Evolutionary conservation across 2,329 filamentous ascomycete species (phyloP).

Genomic region (Capronia coronata): DNA sequence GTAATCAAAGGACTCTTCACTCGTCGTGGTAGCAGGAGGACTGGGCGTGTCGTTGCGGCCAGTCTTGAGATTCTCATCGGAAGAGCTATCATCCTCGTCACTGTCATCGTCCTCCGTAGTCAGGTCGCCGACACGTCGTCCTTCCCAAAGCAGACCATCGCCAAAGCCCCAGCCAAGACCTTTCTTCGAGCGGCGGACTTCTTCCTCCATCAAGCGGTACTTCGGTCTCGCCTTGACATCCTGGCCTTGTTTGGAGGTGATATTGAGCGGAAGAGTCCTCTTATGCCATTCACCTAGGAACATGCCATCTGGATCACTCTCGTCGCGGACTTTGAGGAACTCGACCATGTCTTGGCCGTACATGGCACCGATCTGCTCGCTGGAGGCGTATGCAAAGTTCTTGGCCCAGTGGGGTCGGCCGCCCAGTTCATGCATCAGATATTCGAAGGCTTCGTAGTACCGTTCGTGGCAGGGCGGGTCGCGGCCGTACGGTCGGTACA

Average conservation of each 20-base stretch:
- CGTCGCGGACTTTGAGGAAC: conserved; percentile 63
- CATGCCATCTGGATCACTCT: conserved; percentile 73
- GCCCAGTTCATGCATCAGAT: conserved; percentile 77
- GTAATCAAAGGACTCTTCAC: conserved; percentile 45
- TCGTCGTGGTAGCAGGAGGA: conserved; percentile 37
- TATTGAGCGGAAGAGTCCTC: conserved; percentile 50
- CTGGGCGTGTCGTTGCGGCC: conserved; percentile 29
- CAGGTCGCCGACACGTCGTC: not conserved
- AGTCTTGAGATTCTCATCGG: not conserved
- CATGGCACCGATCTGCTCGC: conserved; percentile 56
- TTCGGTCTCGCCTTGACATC: conserved; percentile 7
- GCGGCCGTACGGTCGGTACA: conserved; percentile 72
- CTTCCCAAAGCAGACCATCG: conserved; percentile 27
- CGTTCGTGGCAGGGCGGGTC: conserved; percentile 69
- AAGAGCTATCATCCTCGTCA: not conserved
- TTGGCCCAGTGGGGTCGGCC: conserved; percentile 88
- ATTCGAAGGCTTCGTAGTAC: conserved; percentile 88
- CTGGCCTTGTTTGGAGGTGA: conserved; percentile 21
- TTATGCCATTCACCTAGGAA: conserved; percentile 89
- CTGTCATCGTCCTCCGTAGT: not conserved
- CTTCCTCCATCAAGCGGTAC: conserved; percentile 22
- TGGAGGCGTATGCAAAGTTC: conserved; percentile 63
- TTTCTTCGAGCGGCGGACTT: conserved; percentile 20
- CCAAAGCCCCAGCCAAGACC: conserved; percentile 26
- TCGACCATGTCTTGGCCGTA: conserved; percentile 62